phyloP scores from a whole-genome alignment of 257 asterid genomes.

The Solanum appendiculatum region DNA sequence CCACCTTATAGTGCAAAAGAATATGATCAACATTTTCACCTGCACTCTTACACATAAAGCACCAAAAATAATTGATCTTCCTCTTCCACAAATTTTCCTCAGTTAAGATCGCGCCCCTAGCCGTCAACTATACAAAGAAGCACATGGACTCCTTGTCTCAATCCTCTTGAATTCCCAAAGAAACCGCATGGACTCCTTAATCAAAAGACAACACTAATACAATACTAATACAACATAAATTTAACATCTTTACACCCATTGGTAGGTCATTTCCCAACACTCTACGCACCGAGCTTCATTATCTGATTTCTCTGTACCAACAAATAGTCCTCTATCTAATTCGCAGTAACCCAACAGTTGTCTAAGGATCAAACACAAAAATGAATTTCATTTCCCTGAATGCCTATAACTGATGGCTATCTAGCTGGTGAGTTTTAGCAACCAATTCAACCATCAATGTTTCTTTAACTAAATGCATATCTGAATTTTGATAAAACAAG shows the following conservation, averaged over 20 bases:
- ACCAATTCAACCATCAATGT: not conserved
- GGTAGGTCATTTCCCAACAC: not conserved
- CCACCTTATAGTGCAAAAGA: not conserved
- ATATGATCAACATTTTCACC: not conserved
- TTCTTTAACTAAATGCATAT: not conserved
- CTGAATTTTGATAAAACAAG: not conserved
- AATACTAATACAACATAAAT: not conserved
- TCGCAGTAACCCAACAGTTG: not conserved
- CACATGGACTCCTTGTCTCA: not conserved
- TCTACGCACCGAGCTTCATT: not conserved
- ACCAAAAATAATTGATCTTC: not conserved
- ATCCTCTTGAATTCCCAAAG: not conserved
- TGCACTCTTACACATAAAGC: not conserved
- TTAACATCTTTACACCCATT: not conserved
- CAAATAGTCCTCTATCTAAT: not conserved
- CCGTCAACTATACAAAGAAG: not conserved
- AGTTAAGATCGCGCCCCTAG: not conserved
- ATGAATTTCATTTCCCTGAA: not conserved
- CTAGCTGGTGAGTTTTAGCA: not conserved
- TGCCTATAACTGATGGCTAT: not conserved
- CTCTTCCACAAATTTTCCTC: not conserved
- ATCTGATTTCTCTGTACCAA: not conserved
- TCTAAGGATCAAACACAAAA: not conserved
- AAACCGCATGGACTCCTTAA: not conserved
- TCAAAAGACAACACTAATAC: not conserved